phyloP scores from a whole-genome alignment of 2,329 filamentous ascomycete species.

The Neodidymelliopsis sp. region DNA sequence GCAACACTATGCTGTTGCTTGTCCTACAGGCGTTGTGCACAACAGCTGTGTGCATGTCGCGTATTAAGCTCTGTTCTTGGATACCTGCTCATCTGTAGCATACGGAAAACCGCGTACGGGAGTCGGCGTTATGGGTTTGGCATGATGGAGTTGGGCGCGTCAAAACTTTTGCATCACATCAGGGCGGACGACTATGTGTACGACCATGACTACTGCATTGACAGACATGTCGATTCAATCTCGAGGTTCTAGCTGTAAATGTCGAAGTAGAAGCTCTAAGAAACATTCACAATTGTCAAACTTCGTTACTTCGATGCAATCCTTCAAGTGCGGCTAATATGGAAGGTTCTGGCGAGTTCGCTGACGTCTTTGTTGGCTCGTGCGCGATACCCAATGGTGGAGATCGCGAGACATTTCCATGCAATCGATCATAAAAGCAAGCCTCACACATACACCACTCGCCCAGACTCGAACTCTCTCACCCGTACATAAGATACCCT shows the following conservation, averaged over 20 bases:
- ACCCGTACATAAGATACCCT: constrained; percentile 23
- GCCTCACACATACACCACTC: constrained; percentile 30
- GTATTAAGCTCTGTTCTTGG: constrained; percentile 32
- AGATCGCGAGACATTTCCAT: constrained; percentile 39
- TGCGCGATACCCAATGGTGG: constrained; percentile 26
- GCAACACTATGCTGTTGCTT: constrained; percentile 22
- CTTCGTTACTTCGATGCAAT: not conserved
- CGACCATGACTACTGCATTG: constrained; percentile 29
- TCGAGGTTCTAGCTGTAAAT: constrained; percentile 29
- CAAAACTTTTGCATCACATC: constrained; percentile 37
- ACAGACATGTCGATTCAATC: constrained; percentile 31
- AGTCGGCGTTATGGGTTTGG: constrained; percentile 39
- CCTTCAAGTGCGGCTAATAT: constrained; percentile 6
- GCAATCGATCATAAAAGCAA: constrained; percentile 40
- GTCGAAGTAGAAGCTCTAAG: constrained; percentile 21
- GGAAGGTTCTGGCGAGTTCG: constrained; percentile 51
- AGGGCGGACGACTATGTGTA: constrained; percentile 34
- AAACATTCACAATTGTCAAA: constrained; percentile 20
- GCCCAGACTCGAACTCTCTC: constrained; percentile 16
- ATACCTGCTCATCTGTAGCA: constrained; percentile 46
- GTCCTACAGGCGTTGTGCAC: constrained; percentile 24
- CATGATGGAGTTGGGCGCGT: constrained; percentile 47
- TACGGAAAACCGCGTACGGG: constrained; percentile 45
- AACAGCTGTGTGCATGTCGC: constrained; percentile 32
- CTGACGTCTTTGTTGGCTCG: constrained; percentile 36